Percentiles rank a stretch among this genome's conserved stretches.
Evolutionary conservation across 2,329 filamentous ascomycete genomes (phyloP).

Genomic region (Exophiala sideris): DNA sequence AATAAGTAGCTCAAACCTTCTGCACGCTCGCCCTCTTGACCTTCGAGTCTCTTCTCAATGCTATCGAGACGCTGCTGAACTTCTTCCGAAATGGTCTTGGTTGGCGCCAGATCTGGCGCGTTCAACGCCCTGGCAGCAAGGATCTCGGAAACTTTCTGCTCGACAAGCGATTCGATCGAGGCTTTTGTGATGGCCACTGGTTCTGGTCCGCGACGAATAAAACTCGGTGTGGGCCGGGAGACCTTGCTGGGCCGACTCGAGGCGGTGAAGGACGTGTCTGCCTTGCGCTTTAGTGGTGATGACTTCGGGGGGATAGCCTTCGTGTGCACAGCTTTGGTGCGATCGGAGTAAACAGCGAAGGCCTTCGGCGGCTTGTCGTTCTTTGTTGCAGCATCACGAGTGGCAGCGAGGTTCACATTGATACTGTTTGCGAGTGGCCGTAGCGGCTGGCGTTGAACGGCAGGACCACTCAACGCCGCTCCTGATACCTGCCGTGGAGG

Average conservation of each 20-base stretch:
- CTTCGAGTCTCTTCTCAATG: constrained; percentile 80
- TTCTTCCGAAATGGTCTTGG: constrained; percentile 65
- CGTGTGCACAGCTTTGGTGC: constrained; percentile 45
- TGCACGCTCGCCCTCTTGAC: constrained; percentile 68
- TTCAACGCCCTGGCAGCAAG: constrained; percentile 58
- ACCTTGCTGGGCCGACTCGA: constrained; percentile 48
- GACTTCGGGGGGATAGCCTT: constrained; percentile 36
- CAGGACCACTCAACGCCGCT: constrained; percentile 40
- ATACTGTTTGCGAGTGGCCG: constrained; percentile 72
- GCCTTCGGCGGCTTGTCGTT: constrained; percentile 72
- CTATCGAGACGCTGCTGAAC: constrained; percentile 78
- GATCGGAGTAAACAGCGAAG: constrained; percentile 84
- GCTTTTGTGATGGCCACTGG: constrained; percentile 50
- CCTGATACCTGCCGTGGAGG: constrained; percentile 55
- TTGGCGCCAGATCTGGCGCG: constrained; percentile 33
- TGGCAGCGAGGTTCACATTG: constrained; percentile 64
- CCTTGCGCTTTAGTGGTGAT: constrained; percentile 38
- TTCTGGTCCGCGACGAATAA: constrained; percentile 25
- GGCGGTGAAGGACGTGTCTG: constrained; percentile 31
- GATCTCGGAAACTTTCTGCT: constrained; percentile 86
- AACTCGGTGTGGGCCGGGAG: constrained; percentile 29
- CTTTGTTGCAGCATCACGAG: constrained; percentile 50
- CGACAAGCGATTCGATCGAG: constrained; percentile 85
- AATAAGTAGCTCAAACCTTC: constrained; percentile 82
- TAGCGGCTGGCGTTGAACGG: constrained; percentile 67